Conservation (phyloP, 306 rosid genomes). For the Fragaria vesca region DNA sequence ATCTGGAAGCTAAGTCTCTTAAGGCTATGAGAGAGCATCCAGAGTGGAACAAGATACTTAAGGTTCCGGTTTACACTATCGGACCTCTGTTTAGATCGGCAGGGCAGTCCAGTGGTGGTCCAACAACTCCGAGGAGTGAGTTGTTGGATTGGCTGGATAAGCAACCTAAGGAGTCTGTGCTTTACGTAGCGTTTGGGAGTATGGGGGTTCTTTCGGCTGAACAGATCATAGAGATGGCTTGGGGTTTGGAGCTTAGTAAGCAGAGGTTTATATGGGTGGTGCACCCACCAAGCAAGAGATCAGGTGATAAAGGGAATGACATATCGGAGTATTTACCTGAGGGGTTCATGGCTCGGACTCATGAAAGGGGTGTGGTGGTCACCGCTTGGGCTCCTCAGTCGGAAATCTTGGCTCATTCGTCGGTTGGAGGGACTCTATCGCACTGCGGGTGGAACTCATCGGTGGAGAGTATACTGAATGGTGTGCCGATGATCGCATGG, state of each 20-base stretch:
- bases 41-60: conserved; percentile 13
- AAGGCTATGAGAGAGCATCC: conserved; percentile 30
- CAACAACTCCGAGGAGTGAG: not conserved
- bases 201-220: conserved; percentile 50
- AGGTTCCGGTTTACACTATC: conserved; percentile 32
- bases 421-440: conserved; percentile 39
- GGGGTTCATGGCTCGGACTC: conserved; percentile 42
- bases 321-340: conserved; percentile 35
- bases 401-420: not conserved
- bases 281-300: conserved; percentile 24
- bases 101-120: conserved; percentile 10
- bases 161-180: conserved; percentile 46
- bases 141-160: conserved; percentile 43
- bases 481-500: conserved; percentile 51
- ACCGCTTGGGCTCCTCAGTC: conserved; percentile 47
- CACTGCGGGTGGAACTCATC: conserved; percentile 58
- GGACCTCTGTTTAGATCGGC: conserved; percentile 47
- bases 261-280: conserved; percentile 63
- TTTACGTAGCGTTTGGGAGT: conserved; percentile 65
- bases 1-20: conserved; percentile 17
- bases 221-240: conserved; percentile 52
- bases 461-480: conserved; percentile 41
- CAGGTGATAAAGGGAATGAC: not conserved
- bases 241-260: conserved; percentile 53
- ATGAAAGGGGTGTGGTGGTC: conserved; percentile 19